Percentiles rank a stretch among this genome's conserved stretches.
These are phyloP conservation scores for Boechera retrofracta DNA, from an alignment of 345 rosid genomes.

Conservation along the genomic window DNA sequence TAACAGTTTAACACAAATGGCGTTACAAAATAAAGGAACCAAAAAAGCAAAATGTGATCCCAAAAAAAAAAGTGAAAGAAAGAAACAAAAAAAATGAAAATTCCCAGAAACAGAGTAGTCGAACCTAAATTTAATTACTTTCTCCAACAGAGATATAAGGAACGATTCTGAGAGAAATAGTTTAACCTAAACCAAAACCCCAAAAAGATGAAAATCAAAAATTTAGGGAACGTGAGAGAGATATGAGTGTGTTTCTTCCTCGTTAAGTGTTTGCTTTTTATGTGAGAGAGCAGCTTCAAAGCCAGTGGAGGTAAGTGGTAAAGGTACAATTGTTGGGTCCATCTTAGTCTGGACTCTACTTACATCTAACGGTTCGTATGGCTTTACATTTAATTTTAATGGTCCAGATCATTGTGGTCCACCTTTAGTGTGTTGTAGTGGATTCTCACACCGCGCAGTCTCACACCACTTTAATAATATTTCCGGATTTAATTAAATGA, in stretches of 20 bases:
- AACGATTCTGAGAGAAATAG: slow-evolving; percentile 1
- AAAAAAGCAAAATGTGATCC: slow-evolving; percentile 29
- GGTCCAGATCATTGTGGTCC: slow-evolving; percentile 40
- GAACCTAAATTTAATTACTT: slow-evolving; percentile 9
- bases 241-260: slow-evolving; percentile 43
- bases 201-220: neutral
- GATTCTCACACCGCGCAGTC: slow-evolving; percentile 9
- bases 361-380: slow-evolving; percentile 30
- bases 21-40: neutral
- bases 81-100: slow-evolving; percentile 4
- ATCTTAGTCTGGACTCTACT: slow-evolving; percentile 32
- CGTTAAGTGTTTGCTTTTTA: slow-evolving; percentile 42
- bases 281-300: slow-evolving; percentile 12
- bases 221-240: slow-evolving; percentile 15
- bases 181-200: neutral
- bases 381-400: neutral
- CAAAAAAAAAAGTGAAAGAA: neutral
- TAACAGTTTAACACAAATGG: slow-evolving; percentile 41
- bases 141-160: slow-evolving; percentile 15
- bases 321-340: slow-evolving; percentile 41
- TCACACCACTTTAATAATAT: neutral
- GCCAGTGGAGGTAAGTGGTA: slow-evolving; percentile 34
- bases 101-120: slow-evolving; percentile 13
- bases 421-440: slow-evolving; percentile 1
- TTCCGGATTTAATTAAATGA: slow-evolving; percentile 15